phyloP scores from a whole-genome alignment of 2,329 filamentous ascomycete species.

The Diplodia mutila region DNA sequence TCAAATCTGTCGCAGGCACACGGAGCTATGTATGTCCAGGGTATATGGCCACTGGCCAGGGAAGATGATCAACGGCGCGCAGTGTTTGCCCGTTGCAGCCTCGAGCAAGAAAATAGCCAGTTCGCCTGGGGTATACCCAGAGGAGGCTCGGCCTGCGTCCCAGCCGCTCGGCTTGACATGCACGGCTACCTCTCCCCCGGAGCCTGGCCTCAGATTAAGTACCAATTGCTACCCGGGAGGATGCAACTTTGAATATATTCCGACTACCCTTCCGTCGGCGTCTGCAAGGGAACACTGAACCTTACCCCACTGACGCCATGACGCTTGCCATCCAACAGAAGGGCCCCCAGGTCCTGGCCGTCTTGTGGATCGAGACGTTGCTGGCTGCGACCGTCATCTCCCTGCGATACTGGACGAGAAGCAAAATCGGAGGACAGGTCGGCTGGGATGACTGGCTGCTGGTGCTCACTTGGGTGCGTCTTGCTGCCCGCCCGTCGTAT shows the following conservation, averaged over 20 bases:
- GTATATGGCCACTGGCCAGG: too few species aligned
- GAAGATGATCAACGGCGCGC: not conserved
- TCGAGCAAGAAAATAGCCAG: not conserved
- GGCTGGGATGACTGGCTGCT: constrained; percentile 21
- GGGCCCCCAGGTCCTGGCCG: not conserved
- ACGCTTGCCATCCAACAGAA: constrained; percentile 10
- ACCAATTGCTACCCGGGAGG: not conserved
- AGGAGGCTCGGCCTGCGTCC: not conserved
- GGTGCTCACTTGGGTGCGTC: constrained; percentile 3
- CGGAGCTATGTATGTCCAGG: too few species aligned
- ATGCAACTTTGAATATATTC: not conserved
- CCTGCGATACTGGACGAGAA: constrained; percentile 5
- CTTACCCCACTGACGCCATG: not conserved
- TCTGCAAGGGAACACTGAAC: not conserved
- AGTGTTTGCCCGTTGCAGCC: not conserved
- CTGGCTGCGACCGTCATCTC: constrained; percentile 2
- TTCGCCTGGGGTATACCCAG: not conserved
- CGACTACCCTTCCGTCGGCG: not conserved
- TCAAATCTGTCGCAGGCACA: not conserved
- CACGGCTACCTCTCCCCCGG: not conserved
- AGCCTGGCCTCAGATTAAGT: not conserved
- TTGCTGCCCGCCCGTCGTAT: too few species aligned
- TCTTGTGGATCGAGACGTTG: constrained; percentile 7
- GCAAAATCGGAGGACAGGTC: constrained; percentile 4
- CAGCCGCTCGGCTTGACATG: not conserved